Conservation (phyloP, 2,329 filamentous ascomycete genomes). For the Talaromyces amestolkiae region DNA sequence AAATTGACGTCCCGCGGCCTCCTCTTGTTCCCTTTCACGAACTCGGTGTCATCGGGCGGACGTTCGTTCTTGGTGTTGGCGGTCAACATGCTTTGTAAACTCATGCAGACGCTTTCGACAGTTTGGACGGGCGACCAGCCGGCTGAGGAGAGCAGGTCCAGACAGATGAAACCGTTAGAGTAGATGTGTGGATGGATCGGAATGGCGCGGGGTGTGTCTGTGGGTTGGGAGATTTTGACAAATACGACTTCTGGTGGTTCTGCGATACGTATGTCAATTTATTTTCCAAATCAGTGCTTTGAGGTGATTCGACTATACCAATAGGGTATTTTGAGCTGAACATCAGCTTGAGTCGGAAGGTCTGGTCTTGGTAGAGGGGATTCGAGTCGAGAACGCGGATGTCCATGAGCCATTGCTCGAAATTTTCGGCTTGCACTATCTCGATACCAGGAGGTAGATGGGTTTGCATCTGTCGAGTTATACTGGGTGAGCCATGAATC, state of each 20-base stretch:
- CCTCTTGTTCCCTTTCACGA: slow-evolving; percentile 74
- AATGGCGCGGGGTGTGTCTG: slow-evolving; percentile 56
- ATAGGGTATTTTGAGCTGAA: slow-evolving; percentile 88
- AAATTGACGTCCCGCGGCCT: slow-evolving; percentile 89
- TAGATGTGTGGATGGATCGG: slow-evolving; percentile 98
- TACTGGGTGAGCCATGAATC: background rate
- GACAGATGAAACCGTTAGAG: slow-evolving; percentile 96
- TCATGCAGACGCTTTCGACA: slow-evolving; percentile 95
- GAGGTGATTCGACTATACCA: slow-evolving; percentile 52
- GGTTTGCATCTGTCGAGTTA: slow-evolving; percentile 51
- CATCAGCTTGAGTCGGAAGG: slow-evolving; percentile 80
- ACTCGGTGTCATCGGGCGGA: slow-evolving; percentile 84
- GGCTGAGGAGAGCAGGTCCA: slow-evolving; percentile 81
- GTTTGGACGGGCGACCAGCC: slow-evolving; percentile 98
- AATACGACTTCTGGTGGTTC: slow-evolving; percentile 96
- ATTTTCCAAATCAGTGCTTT: background rate
- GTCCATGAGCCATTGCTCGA: slow-evolving; percentile 89
- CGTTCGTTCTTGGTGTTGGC: slow-evolving; percentile 90
- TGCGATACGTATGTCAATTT: slow-evolving; percentile 35
- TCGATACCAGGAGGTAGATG: slow-evolving; percentile 67
- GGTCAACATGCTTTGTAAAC: slow-evolving; percentile 95
- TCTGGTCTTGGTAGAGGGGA: slow-evolving; percentile 77
- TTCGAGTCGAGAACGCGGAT: slow-evolving; percentile 88
- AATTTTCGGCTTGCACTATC: slow-evolving; percentile 75
- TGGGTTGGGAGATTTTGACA: slow-evolving; percentile 53